Conservation (phyloP, 1,284 basidiomycete genomes). For the Pascua guehoae region DNA sequence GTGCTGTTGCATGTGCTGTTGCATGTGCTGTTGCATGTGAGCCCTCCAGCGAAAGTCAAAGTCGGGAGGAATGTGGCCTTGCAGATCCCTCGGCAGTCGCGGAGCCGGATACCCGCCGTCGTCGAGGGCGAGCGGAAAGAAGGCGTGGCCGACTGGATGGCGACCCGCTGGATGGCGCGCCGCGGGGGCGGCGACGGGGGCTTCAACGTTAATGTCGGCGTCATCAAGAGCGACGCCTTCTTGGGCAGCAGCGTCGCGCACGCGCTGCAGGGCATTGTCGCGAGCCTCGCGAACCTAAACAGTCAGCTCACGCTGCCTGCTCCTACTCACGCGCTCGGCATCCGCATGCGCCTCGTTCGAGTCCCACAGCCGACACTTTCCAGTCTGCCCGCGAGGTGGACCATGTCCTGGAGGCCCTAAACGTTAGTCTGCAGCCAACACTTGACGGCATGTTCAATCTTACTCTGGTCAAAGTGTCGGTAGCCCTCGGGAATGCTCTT, state of each 20-base stretch:
- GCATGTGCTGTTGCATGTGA: too few species aligned
- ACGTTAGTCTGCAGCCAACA: too few species aligned
- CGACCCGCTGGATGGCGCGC: too few species aligned
- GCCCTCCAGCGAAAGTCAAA: too few species aligned
- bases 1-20: too few species aligned
- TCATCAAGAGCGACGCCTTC: slow-evolving; percentile 52
- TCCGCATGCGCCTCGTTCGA: slow-evolving; percentile 20
- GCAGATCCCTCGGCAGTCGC: too few species aligned
- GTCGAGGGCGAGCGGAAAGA: too few species aligned
- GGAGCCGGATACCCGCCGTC: too few species aligned
- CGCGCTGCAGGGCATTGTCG: slow-evolving; percentile 40
- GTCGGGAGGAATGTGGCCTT: too few species aligned
- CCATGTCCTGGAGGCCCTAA: too few species aligned
- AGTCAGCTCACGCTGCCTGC: not conserved
- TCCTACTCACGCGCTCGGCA: slow-evolving; percentile 58
- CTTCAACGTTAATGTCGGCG: slow-evolving; percentile 58
- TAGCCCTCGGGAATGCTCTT: slow-evolving; percentile 59
- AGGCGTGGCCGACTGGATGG: too few species aligned
- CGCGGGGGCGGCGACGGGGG: slow-evolving; percentile 47
- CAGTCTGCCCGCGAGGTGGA: slow-evolving; percentile 17
- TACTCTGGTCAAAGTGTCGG: slow-evolving; percentile 64
- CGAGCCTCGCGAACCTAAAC: slow-evolving; percentile 65
- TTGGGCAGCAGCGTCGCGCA: not conserved
- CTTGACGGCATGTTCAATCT: not conserved
- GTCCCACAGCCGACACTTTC: slow-evolving; percentile 68